Conservation (phyloP, 305 asterid species). For the Fraxinus nigra region DNA sequence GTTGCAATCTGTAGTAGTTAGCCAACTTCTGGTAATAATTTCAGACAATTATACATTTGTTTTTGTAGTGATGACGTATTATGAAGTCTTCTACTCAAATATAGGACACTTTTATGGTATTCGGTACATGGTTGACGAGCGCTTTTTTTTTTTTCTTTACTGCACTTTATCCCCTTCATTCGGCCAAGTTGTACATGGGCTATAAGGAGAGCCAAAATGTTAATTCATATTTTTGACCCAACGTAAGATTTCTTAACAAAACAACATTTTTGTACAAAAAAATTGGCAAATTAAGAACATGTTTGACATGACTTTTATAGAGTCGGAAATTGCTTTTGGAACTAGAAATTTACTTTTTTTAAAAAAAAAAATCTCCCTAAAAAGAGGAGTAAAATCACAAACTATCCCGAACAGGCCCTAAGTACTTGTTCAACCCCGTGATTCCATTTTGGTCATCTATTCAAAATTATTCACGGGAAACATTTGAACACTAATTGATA, state of each 20-base stretch:
- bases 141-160: neutral
- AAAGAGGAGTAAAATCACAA: neutral
- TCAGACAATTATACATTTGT: neutral
- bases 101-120: neutral
- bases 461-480: neutral
- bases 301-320: neutral
- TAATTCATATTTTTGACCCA: neutral
- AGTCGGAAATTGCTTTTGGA: neutral
- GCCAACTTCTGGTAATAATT: neutral
- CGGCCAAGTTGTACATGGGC: neutral
- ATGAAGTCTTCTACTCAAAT: neutral
- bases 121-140: neutral
- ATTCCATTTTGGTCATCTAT: neutral
- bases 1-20: neutral
- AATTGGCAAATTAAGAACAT: neutral
- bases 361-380: neutral
- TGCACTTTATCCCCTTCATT: neutral
- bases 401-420: neutral
- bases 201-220: neutral
- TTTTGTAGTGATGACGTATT: neutral
- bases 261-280: neutral
- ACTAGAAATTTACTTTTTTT: neutral
- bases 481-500: constrained; percentile 2
- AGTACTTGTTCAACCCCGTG: neutral
- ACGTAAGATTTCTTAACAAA: neutral